Evolutionary conservation across 2,329 filamentous ascomycete genomes (phyloP), one percentile per base, ranked within the genome.

Genomic region (Colletotrichum australisinense): DNA sequence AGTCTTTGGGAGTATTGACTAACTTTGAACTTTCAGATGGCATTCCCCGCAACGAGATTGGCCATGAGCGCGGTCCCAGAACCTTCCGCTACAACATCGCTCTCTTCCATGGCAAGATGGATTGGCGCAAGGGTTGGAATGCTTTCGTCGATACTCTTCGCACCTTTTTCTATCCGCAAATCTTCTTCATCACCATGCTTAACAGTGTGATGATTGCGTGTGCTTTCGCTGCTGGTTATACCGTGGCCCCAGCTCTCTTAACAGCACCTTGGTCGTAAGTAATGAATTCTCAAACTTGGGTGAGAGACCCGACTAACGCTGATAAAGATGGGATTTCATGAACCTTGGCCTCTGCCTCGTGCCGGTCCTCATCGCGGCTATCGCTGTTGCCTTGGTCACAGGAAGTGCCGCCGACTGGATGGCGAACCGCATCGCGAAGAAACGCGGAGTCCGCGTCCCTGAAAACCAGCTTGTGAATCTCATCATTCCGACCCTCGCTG

Each of bases 391-490:
- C 14, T 76, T 81, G 4, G 62, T 80, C 8, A 74, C 80, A 14
- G 80, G 80, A 64, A 77, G 77, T 30, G 76, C 76, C 28, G 81
- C 79, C 1, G 81, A 80, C 62, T 71, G 69, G 26, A 65, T 80
- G n/a, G 75, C 79, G 5, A 80, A 80, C 22, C 67, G 68, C 14
- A 72, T 81, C 0, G 78, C 81, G 22, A 76, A 76, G 49, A 77
- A 75, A 68, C 78, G 75, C 62, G 76, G 76, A 1, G 58, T 63
- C 53, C 76, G 81, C n/a, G 77, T 81, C 69, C 77, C 81, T 4
- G 81, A 83, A 72, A 78, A 80, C 63, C 79, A 79, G 57, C 78
- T 82, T 4, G 74, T 78, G 22, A 80, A 79, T 56, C 68, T 82
- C 12, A 66, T 79, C 9, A 63, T 82, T 26, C 81, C 81, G 1